phyloP scores from a whole-genome alignment of 352 stramenopile genomes.

The Globisporangium orthogonon region DNA sequence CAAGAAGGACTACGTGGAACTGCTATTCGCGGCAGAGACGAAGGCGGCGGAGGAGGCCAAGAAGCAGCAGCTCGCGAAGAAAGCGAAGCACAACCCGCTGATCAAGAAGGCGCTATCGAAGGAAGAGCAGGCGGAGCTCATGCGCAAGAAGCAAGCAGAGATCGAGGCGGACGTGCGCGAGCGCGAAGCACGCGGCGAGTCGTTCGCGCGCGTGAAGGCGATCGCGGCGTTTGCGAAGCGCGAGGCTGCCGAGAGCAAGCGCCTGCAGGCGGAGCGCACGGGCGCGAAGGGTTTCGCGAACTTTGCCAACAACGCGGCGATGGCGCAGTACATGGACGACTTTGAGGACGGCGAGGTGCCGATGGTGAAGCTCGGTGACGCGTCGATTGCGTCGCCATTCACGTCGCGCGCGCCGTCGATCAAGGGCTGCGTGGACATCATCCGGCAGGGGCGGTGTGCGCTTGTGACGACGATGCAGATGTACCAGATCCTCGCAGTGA shows the following conservation, averaged over 20 bases:
- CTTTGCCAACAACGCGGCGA: constrained; percentile 83
- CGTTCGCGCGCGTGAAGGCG: constrained; percentile 82
- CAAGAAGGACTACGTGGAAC: constrained; percentile 77
- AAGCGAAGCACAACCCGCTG: constrained; percentile 30
- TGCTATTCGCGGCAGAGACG: constrained; percentile 65
- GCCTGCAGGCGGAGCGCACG: constrained; percentile 58
- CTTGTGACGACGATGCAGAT: constrained; percentile 99
- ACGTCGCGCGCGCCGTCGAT: constrained; percentile 93
- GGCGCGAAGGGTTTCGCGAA: constrained; percentile 80
- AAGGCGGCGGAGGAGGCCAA: constrained; percentile 42
- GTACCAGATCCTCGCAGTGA: constrained; percentile 98
- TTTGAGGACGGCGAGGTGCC: constrained; percentile 90
- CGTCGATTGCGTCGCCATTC: constrained; percentile 98
- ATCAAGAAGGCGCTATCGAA: constrained; percentile 52
- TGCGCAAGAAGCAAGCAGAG: constrained; percentile 74
- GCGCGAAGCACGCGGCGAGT: constrained; percentile 75
- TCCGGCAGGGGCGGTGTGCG: constrained; percentile 97
- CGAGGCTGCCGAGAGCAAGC: constrained; percentile 65
- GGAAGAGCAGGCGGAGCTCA: constrained; percentile 82
- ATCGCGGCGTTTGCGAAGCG: constrained; percentile 83
- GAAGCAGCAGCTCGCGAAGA: constrained; percentile 54
- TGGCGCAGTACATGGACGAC: constrained; percentile 88
- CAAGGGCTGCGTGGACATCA: constrained; percentile 92
- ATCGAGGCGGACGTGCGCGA: constrained; percentile 75
- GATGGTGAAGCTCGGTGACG: constrained; percentile 98